Evolutionary conservation across 129 eudicot genomes (phyloP), one percentile per base, ranked within the genome.

Genomic region (Saposhnikovia divaricata): DNA sequence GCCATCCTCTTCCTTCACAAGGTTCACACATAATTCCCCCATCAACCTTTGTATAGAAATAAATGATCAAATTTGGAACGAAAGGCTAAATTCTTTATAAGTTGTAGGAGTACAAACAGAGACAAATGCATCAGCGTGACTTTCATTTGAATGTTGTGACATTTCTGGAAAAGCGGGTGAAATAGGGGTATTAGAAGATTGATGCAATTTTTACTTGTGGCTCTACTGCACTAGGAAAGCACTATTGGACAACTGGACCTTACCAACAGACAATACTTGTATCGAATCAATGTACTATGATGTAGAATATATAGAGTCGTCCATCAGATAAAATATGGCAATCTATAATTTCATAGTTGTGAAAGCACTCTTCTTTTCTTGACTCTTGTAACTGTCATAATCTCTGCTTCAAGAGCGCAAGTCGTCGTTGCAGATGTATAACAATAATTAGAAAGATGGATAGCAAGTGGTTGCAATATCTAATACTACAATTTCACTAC

Each of bases 1-100:
- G 74, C 99, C 99, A 95, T 70, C 99, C 99, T 80, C 79, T 89
- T 47, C 99, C 97, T 12, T 80, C 79, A 87, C 99, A 95, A 68
- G 90, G 93, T 72, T 92, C 97, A 81, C 99, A 95, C 80, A 84
- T 75, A 4, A 90, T 90, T 75, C 93, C 88, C 61, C 63, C 78
- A 11, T 90, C 89, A 40, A 81, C 84, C 93, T 91, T 77, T 80
- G 38, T 21, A 38, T 28, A 13, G 34, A 78, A 53, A 8, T 16
- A 59, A 74, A 1, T 5, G 47, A 76, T 59, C 80, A 13, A 77
- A 79, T 12, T 63, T 38, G 18, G 59, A 46, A 37, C 28, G 39
- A 6, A 15, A 3, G 21, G 23, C 5, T 18, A 77, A 25, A 48
- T 13, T 51, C 59, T 51, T 2, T 16, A 51, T 28, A 44, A 44